Evolutionary conservation across 805 yeast genomes (phyloP), one percentile per base, ranked within the genome.

Genomic region (Kurtzmaniella cleridarum): DNA sequence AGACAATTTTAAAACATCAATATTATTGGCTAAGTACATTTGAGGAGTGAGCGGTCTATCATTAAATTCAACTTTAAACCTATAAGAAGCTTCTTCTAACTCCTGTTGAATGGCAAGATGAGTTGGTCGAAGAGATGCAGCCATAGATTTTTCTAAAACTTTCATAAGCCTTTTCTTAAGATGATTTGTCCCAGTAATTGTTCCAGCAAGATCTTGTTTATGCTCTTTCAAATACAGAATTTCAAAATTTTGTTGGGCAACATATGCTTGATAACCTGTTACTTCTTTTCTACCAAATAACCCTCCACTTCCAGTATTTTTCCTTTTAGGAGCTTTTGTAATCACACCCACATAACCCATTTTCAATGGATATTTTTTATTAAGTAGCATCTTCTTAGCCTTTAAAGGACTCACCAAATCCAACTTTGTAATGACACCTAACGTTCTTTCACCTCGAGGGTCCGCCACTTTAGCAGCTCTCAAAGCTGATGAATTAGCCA

Each of bases 291-390:
- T 68, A 14, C 63, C 51, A 59, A 81, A 81, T 11, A 84, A 53
- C 7, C 60, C 53, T 9, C 54, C 49, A 12, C 46, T 20, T 13
- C 42, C 41, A 3, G 53, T 20, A 15, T 44, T 41, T 0, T 75
- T 62, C 11, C 57, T 53, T 14, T 54, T 65, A 5, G 93, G 95
- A 0, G 85, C 75, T 47, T 79, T 84, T 2, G 97, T 86, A 14
- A 95, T 83, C n/a, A 95, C 98, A 41, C 99, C 99, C 15, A 93
- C 98, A 57, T 93, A 93, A 0, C 99, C 99, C 95, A 93, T 86
- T 51, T 76, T 80, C 44, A 93, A 67, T 0, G 98, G 98, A 53
- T 95, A 95, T 52, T 81, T 85, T 46, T 74, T 79, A 60, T 91
- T 91, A 23, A 75, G 72, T 43, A 93, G 66, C 15, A 86, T 76